Evolutionary conservation across 495 filamentous ascomycete species (phyloP).

Genomic region (Neurospora terricola): DNA sequence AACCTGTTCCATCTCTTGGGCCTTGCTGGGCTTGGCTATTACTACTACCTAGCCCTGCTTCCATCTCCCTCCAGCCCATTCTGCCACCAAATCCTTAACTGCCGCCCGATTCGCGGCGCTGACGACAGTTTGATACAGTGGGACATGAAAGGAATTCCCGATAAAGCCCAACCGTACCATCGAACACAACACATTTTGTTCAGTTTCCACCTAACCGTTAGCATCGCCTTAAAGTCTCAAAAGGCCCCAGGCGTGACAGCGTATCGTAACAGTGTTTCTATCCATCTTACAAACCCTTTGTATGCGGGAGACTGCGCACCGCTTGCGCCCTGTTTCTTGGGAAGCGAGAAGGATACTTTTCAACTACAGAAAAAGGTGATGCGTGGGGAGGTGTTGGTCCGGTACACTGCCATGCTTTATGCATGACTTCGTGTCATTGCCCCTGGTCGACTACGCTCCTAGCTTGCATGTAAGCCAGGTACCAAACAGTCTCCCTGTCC

Average conservation of each 20-base stretch:
- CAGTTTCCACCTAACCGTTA: not conserved
- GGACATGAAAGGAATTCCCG: not conserved
- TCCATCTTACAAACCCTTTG: not conserved
- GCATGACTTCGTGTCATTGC: conserved; percentile 37
- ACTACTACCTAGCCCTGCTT: not conserved
- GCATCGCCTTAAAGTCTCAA: not conserved
- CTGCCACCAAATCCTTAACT: conserved; percentile 4
- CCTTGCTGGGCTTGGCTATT: conserved; percentile 6
- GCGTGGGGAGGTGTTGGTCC: conserved; percentile 4
- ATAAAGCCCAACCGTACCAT: not conserved
- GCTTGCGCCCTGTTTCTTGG: not conserved
- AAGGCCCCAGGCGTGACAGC: not conserved
- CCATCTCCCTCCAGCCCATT: conserved; percentile 12
- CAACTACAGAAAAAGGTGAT: not conserved
- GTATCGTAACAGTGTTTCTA: not conserved
- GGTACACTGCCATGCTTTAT: conserved; percentile 19
- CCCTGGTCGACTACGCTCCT: conserved; percentile 18
- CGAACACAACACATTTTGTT: not conserved
- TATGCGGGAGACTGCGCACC: not conserved
- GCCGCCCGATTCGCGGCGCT: conserved; percentile 9
- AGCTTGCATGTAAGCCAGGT: not conserved
- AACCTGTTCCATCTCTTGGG: not conserved
- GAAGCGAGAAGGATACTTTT: not conserved
- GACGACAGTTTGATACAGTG: not conserved
- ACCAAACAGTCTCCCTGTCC: not conserved